phyloP scores from a whole-genome alignment of 179 eudicot species.

The Camellia oleifera region DNA sequence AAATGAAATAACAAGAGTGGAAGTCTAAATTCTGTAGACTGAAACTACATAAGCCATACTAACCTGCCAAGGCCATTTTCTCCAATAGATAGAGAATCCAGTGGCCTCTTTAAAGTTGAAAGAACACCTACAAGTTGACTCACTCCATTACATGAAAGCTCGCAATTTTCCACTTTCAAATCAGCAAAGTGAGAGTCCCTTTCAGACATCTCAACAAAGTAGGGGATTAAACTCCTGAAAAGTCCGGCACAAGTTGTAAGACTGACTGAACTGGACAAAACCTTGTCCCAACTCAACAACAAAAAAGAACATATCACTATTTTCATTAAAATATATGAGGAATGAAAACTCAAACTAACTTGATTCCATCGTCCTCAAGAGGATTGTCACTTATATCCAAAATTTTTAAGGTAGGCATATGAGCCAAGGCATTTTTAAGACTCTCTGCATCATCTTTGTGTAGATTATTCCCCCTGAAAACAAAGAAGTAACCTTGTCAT shows the following conservation, averaged over 20 bases:
- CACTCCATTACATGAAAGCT: conserved; percentile 63
- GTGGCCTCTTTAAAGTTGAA: conserved; percentile 41
- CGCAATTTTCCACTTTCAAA: conserved; percentile 67
- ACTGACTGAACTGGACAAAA: conserved; percentile 9
- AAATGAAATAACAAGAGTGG: conserved; percentile 2
- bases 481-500: conserved; percentile 11
- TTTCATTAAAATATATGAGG: not conserved
- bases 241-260: conserved; percentile 16
- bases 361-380: conserved; percentile 74
- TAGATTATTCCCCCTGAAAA: conserved; percentile 65
- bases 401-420: conserved; percentile 68
- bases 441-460: conserved; percentile 49
- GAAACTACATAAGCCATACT: conserved; percentile 16
- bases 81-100: conserved; percentile 66
- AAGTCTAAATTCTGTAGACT: not conserved
- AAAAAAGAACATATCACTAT: conserved; percentile 6
- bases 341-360: conserved; percentile 30
- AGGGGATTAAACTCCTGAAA: conserved; percentile 67
- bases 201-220: conserved; percentile 44
- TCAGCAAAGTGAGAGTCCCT: conserved; percentile 35
- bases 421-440: conserved; percentile 59
- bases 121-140: conserved; percentile 62
- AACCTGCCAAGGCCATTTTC: conserved; percentile 89
- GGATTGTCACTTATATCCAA: conserved; percentile 83
- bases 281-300: conserved; percentile 3